A percentile compares a stretch with the other conserved stretches of the same genome.
phyloP scores from a whole-genome alignment of 2,329 filamentous ascomycete species.

The Immersiporthe knoxdaviesiana region DNA sequence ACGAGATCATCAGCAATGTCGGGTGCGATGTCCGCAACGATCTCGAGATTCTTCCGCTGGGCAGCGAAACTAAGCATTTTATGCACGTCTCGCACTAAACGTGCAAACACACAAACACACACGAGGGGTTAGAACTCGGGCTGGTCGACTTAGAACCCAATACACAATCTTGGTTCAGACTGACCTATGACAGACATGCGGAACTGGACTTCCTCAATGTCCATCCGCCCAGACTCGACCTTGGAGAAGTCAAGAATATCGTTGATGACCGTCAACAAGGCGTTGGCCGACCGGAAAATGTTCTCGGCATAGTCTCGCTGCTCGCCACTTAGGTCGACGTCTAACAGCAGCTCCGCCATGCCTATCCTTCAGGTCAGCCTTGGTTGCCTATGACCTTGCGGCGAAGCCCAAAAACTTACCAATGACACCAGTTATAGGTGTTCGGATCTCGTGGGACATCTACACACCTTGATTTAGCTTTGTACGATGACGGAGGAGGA shows the following conservation, averaged over 20 bases:
- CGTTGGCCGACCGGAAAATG: conserved; percentile 61
- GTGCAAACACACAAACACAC: conserved; percentile 43
- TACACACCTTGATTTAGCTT: conserved; percentile 55
- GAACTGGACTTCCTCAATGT: conserved; percentile 45
- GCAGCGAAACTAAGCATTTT: conserved; percentile 90
- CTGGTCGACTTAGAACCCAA: background rate
- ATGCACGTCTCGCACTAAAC: conserved; percentile 77
- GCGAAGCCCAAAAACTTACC: conserved; percentile 6
- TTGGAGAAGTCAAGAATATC: conserved; percentile 71
- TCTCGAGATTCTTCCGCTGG: conserved; percentile 75
- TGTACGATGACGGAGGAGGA: background rate
- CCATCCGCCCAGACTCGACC: conserved; percentile 61
- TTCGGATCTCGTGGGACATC: conserved; percentile 67
- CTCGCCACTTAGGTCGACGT: conserved; percentile 54
- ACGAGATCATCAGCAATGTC: conserved; percentile 70
- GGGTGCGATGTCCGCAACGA: conserved; percentile 65
- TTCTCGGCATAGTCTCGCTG: conserved; percentile 61
- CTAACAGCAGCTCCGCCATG: conserved; percentile 60
- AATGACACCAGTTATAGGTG: conserved; percentile 66
- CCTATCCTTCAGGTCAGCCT: background rate
- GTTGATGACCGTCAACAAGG: conserved; percentile 65
- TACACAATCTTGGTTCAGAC: background rate
- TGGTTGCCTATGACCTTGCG: background rate
- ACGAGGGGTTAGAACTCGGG: conserved; percentile 2
- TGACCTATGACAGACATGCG: conserved; percentile 29